Percentiles rank a stretch among this genome's conserved stretches.
Evolutionary conservation across 345 rosid species (phyloP).

Genomic region (Pelargonium nanum): DNA sequence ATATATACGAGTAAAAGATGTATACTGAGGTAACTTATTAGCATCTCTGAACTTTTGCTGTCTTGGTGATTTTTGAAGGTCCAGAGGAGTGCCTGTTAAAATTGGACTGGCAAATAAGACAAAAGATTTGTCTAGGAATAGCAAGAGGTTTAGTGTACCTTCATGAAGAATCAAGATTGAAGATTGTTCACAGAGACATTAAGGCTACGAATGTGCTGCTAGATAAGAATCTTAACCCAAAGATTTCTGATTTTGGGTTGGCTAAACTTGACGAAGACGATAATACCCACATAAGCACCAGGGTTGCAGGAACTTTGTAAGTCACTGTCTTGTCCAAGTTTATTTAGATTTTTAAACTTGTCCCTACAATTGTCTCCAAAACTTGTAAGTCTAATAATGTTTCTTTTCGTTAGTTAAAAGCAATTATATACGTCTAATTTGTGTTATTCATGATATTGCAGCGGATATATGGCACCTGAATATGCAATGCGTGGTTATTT

Average conservation of each 20-base stretch:
- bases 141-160: constrained; percentile 60
- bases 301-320: constrained; percentile 61
- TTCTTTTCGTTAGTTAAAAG: too few relatives aligned
- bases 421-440: too few relatives aligned
- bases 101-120: constrained; percentile 55
- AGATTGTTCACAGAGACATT: constrained; percentile 67
- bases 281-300: constrained; percentile 59
- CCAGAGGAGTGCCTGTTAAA: constrained; percentile 28
- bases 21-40: too few relatives aligned
- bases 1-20: too few relatives aligned
- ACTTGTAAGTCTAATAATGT: too few relatives aligned
- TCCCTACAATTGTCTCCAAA: too few relatives aligned
- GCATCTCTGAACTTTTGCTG: background rate
- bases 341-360: too few relatives aligned
- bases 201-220: constrained; percentile 65
- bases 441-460: constrained; percentile 6
- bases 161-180: constrained; percentile 60
- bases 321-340: constrained; percentile 3
- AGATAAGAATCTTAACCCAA: constrained; percentile 38
- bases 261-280: constrained; percentile 63
- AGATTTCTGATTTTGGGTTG: constrained; percentile 62
- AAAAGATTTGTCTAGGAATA: constrained; percentile 51
- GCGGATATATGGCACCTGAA: constrained; percentile 36
- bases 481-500: constrained; percentile 29
- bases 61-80: constrained; percentile 18